phyloP scores from a whole-genome alignment of 148 eudicot species.

The Talinum fruticosum region DNA sequence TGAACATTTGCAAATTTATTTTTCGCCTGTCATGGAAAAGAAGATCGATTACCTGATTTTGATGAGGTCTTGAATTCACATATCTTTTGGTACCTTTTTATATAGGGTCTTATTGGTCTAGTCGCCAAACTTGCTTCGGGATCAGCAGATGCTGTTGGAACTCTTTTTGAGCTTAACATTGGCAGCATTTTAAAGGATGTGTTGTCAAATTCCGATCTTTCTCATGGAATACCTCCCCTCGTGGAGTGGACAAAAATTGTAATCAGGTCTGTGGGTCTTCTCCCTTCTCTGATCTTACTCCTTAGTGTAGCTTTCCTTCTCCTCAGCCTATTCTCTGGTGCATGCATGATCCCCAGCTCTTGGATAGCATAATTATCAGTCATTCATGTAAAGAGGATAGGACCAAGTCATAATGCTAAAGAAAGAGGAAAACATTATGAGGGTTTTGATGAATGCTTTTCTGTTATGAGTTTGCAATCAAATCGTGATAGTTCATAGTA shows the following conservation, averaged over 20 bases:
- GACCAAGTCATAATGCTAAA: neutral
- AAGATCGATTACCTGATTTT: neutral
- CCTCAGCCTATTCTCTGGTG: neutral
- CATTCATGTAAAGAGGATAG: neutral
- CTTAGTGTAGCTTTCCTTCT: neutral
- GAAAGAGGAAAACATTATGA: too few species aligned
- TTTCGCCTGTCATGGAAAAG: neutral
- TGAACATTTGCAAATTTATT: neutral
- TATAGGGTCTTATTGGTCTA: conserved; percentile 74
- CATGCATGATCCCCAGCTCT: neutral
- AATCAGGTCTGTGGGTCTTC: conserved; percentile 51
- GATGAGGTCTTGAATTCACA: neutral
- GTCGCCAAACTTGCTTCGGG: conserved; percentile 81
- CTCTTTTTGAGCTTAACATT: conserved; percentile 69
- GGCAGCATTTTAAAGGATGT: conserved; percentile 62
- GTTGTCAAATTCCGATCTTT: conserved; percentile 49
- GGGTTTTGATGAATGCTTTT: neutral
- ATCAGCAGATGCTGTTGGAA: conserved; percentile 66
- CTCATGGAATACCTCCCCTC: conserved; percentile 57
- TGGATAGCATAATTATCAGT: neutral
- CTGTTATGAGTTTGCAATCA: neutral
- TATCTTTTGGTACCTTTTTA: conserved; percentile 5
- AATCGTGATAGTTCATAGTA: neutral
- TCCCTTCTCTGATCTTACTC: neutral
- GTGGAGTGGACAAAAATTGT: conserved; percentile 49